Base-by-base conservation (phyloP, 352 stramenopile species). In the Pythium biforme region DNA sequence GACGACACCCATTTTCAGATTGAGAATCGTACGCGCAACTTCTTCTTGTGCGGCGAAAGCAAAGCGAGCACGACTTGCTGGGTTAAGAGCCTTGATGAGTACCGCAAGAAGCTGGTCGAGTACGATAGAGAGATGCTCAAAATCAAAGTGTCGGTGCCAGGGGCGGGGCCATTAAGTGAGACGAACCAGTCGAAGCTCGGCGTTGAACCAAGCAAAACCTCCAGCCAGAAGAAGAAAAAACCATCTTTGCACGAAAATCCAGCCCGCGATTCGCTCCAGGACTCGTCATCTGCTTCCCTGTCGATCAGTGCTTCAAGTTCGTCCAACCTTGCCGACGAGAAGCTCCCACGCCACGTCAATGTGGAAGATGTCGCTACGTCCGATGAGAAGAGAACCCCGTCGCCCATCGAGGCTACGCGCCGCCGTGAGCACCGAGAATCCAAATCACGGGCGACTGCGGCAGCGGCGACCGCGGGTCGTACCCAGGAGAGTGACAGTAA, bases 1-100 rank as follows among this genome's bases (percentile, higher is more conserved):
- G 86, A 94, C 41, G 83, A 94, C 45, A 91, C 82, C 34, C 83
- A 91, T 40, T 94, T 94, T 50, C 86, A 94, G 48, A 83, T 94
- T 41, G 86, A 94, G 53, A 90, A 82, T 61, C 77, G 81, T 15
- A 91, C 77, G 27, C 83, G 83, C 49, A 94, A 93, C 50, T 94
- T 94, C 51, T 94, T 94, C 40, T 71, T 93, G 14, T 90, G 85
- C 27, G 83, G 81, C 41, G 86, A 94, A 37, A 94, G 86, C 76
- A 94, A 93, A 59, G 83, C 86, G 27, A 86, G 80, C 54, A 88
- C 86, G 1, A 69, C 73, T 19, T 92, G 84, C 58, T 94, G 86
- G 86, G 83, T 92, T 8, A 83, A 86, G 22, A 92, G 81, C 48
- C 73, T 94, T 5, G 82, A 94, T 34, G 75, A 84, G n/a, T 93